These are phyloP conservation scores for Scheffersomyces stambukii DNA, from an alignment of 1,139 yeast species.

Conservation along the genomic window DNA sequence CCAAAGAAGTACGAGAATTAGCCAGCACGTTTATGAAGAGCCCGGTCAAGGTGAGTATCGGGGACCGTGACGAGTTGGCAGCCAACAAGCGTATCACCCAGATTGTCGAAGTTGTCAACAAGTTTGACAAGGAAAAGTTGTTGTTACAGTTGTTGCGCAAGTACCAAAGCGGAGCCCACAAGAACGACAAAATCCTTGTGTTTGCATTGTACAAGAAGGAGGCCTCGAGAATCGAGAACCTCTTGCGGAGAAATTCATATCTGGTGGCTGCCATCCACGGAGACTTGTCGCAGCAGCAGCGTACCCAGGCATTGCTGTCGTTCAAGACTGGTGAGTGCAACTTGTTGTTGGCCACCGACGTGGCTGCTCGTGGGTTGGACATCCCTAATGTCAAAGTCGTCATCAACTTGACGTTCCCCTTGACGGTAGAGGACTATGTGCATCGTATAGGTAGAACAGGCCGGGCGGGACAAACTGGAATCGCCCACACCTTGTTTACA, in stretches of 20 bases:
- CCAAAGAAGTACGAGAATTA: conserved; percentile 86
- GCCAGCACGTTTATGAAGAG: conserved; percentile 80
- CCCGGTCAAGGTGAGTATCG: conserved; percentile 88
- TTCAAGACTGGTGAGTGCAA: conserved; percentile 80
- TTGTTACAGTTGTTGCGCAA: conserved; percentile 67
- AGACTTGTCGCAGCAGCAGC: conserved; percentile 86
- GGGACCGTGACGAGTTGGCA: conserved; percentile 87
- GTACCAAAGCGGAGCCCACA: conserved; percentile 64
- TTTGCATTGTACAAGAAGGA: conserved; percentile 96
- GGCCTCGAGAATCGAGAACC: conserved; percentile 84
- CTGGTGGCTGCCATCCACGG: conserved; percentile 94
- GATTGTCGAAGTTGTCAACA: conserved; percentile 88
- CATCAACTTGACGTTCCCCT: conserved; percentile 93
- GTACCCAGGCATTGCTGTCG: conserved; percentile 80
- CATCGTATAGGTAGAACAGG: conserved; percentile 99
- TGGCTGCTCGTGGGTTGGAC: conserved; percentile 97
- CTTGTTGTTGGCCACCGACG: conserved; percentile 91
- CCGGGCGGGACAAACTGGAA: conserved; percentile 94
- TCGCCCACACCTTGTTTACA: conserved; percentile 92
- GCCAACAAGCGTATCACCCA: conserved; percentile 95
- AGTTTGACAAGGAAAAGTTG: conserved; percentile 73
- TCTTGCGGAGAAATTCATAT: conserved; percentile 69
- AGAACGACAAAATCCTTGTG: conserved; percentile 77
- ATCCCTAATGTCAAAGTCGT: conserved; percentile 97
- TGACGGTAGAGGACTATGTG: conserved; percentile 96